Base-by-base conservation (phyloP, 768 basidiomycete genomes). In the Phaeotremella skinneri region DNA sequence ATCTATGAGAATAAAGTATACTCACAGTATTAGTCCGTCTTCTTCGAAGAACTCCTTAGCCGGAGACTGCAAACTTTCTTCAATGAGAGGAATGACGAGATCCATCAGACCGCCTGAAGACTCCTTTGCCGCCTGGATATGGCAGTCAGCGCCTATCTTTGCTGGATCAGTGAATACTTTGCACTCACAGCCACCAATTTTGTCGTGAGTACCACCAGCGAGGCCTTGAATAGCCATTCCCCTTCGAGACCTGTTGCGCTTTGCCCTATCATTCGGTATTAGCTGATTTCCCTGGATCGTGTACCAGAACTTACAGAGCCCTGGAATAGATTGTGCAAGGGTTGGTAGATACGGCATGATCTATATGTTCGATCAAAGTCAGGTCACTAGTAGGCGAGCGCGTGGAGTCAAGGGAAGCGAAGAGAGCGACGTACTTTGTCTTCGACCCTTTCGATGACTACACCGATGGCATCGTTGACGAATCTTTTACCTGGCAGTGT, bases 171-270 rank as follows among this genome's bases (percentile, higher is more conserved):
- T 26, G 31, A 30, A 45, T 21, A 14, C 11, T 29, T 6, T 3
- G 3, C 16, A 62, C 66, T 52, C 30, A 69, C 66, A 6, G 58
- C 57, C 14, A 76, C 72, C 2, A 76, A 61, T 32, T 74, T 74
- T 4, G 71, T 67, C 2, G 73, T 70, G 31, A 76, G 60, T 3
- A 70, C 64, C 2, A 76, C 75, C 14, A 76, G 48, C 16, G 73
- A 74, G 1, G 73, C 69, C 47, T 76, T 76, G 70, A 76, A 76
- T 13, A 76, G 63, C 75, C 75, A 76, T 59, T 76, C 75, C 6
- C 75, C 75, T 41, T 76, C 75, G 2, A 76, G 59, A 9, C 65
- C 68, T 4, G 55, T 56, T 5, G 75, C 64, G 5, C 66, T 62
- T 52, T 72, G 68, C 75, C 75, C 72, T 69, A 42, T 37, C 26